Conservation (phyloP, 2,329 filamentous ascomycete species). For the Leptographium wingfieldii region DNA sequence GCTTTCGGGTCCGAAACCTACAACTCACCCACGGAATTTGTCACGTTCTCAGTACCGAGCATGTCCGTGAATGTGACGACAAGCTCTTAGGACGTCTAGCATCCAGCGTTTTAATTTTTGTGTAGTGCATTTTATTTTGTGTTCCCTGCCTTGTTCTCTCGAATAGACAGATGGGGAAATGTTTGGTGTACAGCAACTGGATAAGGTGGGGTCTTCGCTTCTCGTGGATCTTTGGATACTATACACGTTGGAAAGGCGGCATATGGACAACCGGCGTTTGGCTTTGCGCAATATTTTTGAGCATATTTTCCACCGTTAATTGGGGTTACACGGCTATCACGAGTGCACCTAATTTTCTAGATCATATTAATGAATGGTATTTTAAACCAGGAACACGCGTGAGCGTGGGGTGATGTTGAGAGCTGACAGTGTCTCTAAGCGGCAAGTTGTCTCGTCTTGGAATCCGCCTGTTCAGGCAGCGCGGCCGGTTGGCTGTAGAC, state of each 20-base stretch:
- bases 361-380: background rate
- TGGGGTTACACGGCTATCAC: background rate
- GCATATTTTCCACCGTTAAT: background rate
- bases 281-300: background rate
- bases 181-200: background rate
- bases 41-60: constrained; percentile 34
- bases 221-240: background rate
- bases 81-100: background rate
- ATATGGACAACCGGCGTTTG: background rate
- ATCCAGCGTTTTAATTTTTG: background rate
- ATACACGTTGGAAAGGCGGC: background rate
- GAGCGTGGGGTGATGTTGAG: background rate
- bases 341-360: background rate
- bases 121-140: background rate
- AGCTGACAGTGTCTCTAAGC: background rate
- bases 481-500: background rate
- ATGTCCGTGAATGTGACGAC: constrained; percentile 22
- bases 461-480: no score
- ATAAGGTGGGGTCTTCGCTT: background rate
- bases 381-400: background rate
- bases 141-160: background rate
- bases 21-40: constrained; percentile 23
- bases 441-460: background rate
- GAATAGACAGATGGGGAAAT: background rate
- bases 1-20: constrained; percentile 39